Conservation (phyloP, 192 early-diverging fungal genomes). For the Coemansia erecta region DNA sequence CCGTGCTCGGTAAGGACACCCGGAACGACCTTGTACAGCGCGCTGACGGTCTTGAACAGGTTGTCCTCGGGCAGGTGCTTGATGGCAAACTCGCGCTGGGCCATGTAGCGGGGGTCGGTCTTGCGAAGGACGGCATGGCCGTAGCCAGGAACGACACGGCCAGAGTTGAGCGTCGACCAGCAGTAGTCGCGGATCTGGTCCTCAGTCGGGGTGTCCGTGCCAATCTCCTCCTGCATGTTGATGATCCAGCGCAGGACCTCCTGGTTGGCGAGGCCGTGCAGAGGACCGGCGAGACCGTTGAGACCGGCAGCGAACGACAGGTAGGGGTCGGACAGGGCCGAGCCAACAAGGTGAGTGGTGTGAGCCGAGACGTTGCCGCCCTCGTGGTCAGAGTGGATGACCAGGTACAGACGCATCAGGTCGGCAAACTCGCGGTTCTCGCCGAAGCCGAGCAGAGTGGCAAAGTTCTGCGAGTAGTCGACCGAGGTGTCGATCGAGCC, state of each 20-base stretch:
- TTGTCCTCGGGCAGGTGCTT: slow-evolving; percentile 97
- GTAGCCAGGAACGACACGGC: slow-evolving; percentile 97
- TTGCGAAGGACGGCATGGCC: slow-evolving; percentile 97
- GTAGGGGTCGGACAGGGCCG: slow-evolving; percentile 97
- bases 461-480: slow-evolving; percentile 96
- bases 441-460: slow-evolving; percentile 87
- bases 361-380: slow-evolving; percentile 99
- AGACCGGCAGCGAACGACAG: slow-evolving; percentile 95
- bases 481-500: slow-evolving; percentile 79
- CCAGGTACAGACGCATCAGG: slow-evolving; percentile 98
- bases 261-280: slow-evolving; percentile 99
- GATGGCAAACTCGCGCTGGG: slow-evolving; percentile 97
- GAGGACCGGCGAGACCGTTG: slow-evolving; percentile 96
- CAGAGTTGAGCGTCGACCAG: slow-evolving; percentile 92
- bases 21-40: slow-evolving; percentile 96
- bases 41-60: slow-evolving; percentile 93
- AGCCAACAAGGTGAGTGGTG: slow-evolving; percentile 94
- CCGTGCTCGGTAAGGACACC: slow-evolving; percentile 96
- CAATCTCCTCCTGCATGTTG: slow-evolving; percentile 88
- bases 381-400: slow-evolving; percentile 99
- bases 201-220: slow-evolving; percentile 78
- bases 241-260: slow-evolving; percentile 97
- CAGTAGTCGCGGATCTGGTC: slow-evolving; percentile 95
- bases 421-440: slow-evolving; percentile 90
- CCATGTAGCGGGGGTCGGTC: slow-evolving; percentile 97